phyloP scores from a whole-genome alignment of 2,329 filamentous ascomycete genomes.

The Rutstroemia sp. region DNA sequence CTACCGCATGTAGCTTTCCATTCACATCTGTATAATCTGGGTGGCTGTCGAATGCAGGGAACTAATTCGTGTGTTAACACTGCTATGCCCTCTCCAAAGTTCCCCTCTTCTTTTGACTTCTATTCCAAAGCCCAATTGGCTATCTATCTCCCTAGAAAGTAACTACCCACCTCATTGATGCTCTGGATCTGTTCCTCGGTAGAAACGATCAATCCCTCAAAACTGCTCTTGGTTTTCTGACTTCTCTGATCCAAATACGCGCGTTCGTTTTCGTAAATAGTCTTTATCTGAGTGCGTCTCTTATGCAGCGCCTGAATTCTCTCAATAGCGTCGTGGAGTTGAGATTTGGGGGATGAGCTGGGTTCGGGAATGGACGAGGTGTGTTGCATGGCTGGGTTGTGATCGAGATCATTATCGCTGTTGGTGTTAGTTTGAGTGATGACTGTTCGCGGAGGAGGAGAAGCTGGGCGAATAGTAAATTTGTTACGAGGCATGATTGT shows the following conservation, averaged over 20 bases:
- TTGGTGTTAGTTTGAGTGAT: conserved; percentile 1
- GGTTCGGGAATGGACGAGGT: conserved; percentile 4
- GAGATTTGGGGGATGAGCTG: conserved; percentile 1
- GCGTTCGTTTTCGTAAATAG: conserved; percentile 9
- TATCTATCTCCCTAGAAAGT: background rate
- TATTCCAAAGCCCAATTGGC: background rate
- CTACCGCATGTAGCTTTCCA: conserved; percentile 6
- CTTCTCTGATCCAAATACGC: conserved; percentile 5
- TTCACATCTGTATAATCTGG: conserved; percentile 11
- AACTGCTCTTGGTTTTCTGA: conserved; percentile 8
- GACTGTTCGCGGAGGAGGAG: background rate
- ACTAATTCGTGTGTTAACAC: background rate
- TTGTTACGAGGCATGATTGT: conserved; percentile 8
- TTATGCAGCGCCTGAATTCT: conserved; percentile 6
- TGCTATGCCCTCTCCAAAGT: background rate
- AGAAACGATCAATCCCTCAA: conserved; percentile 8
- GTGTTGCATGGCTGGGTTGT: background rate
- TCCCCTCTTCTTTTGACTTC: background rate
- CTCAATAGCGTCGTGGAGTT: conserved; percentile 9
- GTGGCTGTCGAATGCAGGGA: conserved; percentile 9
- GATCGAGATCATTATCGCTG: conserved; percentile 3
- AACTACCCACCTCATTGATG: conserved; percentile 6
- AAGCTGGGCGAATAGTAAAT: background rate
- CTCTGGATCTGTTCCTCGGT: conserved; percentile 12
- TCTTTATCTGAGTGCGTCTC: conserved; percentile 2